Percentiles rank a stretch among this genome's conserved stretches.
phyloP scores from a whole-genome alignment of 768 basidiomycete genomes.

The Exsudoporus frostii region DNA sequence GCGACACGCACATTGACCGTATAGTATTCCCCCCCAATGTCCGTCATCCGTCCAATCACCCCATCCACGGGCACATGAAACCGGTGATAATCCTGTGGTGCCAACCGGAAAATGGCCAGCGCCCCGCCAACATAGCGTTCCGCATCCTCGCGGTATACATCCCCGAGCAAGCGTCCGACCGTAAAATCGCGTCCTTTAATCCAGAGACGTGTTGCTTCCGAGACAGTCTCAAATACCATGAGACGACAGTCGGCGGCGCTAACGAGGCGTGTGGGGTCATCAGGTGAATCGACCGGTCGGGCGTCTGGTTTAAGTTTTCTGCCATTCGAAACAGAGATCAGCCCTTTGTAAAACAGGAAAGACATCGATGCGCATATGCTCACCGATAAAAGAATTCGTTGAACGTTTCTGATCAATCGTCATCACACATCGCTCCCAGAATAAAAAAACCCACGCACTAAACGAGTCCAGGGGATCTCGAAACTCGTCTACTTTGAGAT shows the following conservation, averaged over 20 bases:
- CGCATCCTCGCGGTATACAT: conserved; percentile 64
- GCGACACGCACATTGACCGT: conserved; percentile 80
- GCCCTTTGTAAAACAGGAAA: not conserved
- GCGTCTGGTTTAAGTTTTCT: conserved; percentile 85
- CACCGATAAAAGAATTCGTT: conserved; percentile 88
- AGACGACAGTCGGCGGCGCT: conserved; percentile 95
- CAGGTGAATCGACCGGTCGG: conserved; percentile 67
- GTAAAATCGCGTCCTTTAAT: conserved; percentile 97
- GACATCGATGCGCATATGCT: not conserved
- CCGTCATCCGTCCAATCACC: conserved; percentile 73
- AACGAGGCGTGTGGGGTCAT: conserved; percentile 77
- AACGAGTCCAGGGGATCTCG: conserved; percentile 80
- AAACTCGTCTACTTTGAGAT: conserved; percentile 79
- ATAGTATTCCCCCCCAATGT: conserved; percentile 91
- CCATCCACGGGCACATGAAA: conserved; percentile 90
- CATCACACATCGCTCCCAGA: not conserved
- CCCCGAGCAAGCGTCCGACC: conserved; percentile 74
- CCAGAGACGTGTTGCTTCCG: conserved; percentile 87
- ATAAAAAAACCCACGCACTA: conserved; percentile 46
- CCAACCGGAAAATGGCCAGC: conserved; percentile 85
- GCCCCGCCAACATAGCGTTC: conserved; percentile 77
- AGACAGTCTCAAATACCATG: conserved; percentile 87
- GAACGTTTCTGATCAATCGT: conserved; percentile 64
- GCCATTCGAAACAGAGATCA: conserved; percentile 7
- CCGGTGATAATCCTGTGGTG: conserved; percentile 94